Evolutionary conservation across 2,329 filamentous ascomycete species (phyloP).

Genomic region (Colletotrichum sp.): DNA sequence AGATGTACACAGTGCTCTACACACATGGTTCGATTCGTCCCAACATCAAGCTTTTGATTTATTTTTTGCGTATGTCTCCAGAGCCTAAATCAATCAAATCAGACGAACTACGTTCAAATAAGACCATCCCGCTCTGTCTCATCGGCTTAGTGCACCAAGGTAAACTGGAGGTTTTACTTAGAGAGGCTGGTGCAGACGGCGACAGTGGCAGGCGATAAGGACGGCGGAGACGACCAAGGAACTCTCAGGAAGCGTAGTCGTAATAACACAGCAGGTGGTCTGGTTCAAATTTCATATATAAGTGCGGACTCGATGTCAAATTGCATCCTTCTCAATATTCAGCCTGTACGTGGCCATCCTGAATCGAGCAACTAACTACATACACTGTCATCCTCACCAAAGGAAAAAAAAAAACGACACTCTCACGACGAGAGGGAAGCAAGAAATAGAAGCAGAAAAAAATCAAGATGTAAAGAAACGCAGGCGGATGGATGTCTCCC

Average conservation of each 20-base stretch:
- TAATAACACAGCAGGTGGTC: neutral
- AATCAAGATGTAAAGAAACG: neutral
- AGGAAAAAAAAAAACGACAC: neutral
- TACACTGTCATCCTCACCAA: conserved; percentile 1
- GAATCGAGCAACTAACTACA: neutral
- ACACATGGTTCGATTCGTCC: conserved; percentile 9
- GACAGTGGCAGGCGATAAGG: neutral
- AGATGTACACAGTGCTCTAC: neutral
- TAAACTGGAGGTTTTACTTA: neutral
- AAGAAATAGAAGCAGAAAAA: neutral
- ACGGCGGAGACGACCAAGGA: neutral
- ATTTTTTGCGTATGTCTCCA: neutral
- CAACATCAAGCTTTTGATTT: neutral
- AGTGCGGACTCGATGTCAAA: neutral
- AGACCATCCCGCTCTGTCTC: neutral
- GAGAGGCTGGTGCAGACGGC: neutral
- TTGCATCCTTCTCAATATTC: conserved; percentile 5
- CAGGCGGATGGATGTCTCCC: neutral
- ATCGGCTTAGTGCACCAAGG: neutral
- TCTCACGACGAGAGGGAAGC: neutral
- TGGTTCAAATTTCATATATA: neutral
- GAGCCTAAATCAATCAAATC: neutral
- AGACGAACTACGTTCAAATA: neutral
- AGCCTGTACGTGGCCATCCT: neutral
- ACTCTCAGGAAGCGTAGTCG: fast-evolving